These are phyloP conservation scores for Trapa incisa DNA, from an alignment of 345 rosid species.

Conservation along the genomic window DNA sequence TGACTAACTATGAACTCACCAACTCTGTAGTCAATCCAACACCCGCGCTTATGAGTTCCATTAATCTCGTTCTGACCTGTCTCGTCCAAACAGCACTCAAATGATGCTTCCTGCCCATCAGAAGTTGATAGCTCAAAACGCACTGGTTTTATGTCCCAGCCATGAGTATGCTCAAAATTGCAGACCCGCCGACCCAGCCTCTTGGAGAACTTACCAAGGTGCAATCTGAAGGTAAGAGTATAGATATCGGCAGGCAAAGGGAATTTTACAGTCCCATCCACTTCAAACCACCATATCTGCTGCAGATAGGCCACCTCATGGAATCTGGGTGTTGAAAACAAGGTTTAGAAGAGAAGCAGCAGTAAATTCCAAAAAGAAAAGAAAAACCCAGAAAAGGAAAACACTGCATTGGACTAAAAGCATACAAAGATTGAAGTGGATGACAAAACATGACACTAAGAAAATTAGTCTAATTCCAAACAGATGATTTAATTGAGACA, in stretches of 20 bases:
- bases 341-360: slow-evolving; percentile 1
- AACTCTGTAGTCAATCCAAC: slow-evolving; percentile 79
- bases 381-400: not conserved
- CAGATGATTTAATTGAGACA: not conserved
- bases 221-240: slow-evolving; percentile 71
- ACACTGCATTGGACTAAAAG: not conserved
- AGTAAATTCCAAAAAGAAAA: not conserved
- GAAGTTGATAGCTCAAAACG: slow-evolving; percentile 49
- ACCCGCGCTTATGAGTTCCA: slow-evolving; percentile 74
- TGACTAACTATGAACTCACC: slow-evolving; percentile 62
- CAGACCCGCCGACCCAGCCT: slow-evolving; percentile 64
- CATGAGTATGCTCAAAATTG: slow-evolving; percentile 62
- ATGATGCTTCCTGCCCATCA: slow-evolving; percentile 59
- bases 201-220: slow-evolving; percentile 70
- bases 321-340: slow-evolving; percentile 35
- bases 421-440: not conserved
- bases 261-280: slow-evolving; percentile 67
- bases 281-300: slow-evolving; percentile 98
- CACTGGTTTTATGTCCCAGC: slow-evolving; percentile 84
- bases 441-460: not conserved
- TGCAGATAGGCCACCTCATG: slow-evolving; percentile 71
- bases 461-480: not conserved
- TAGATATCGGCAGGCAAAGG: slow-evolving; percentile 78
- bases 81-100: slow-evolving; percentile 51
- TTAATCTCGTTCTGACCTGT: slow-evolving; percentile 31